These are phyloP conservation scores for Fusarium longipes DNA, from an alignment of 2,329 filamentous ascomycete species.

Conservation along the genomic window DNA sequence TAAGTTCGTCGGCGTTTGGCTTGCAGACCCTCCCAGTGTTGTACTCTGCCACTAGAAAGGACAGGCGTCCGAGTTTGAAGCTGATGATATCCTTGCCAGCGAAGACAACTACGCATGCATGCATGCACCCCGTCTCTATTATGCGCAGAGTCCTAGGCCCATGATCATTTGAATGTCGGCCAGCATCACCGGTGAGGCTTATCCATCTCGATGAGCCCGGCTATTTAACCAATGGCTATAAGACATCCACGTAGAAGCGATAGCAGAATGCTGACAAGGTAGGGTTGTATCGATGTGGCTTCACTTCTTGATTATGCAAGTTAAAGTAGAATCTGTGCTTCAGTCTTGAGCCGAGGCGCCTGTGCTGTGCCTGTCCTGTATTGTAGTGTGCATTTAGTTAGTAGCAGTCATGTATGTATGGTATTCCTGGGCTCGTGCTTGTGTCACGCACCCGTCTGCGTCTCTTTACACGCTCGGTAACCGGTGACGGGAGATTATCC, in stretches of 20 bases:
- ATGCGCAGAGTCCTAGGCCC: slow-evolving; percentile 10
- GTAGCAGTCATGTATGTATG: not conserved
- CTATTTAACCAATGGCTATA: slow-evolving; percentile 21
- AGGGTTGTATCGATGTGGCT: slow-evolving; percentile 28
- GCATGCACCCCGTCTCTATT: slow-evolving; percentile 3
- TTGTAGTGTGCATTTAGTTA: not conserved
- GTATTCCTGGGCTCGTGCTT: slow-evolving; percentile 4
- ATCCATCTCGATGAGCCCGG: slow-evolving; percentile 14
- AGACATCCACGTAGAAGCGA: slow-evolving; percentile 9
- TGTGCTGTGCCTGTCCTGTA: slow-evolving; percentile 1
- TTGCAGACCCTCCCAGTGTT: not conserved
- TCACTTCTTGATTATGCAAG: slow-evolving; percentile 29
- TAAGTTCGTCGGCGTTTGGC: not conserved
- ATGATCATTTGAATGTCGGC: slow-evolving; percentile 20
- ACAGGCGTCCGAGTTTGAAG: slow-evolving; percentile 5
- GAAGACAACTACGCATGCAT: not conserved
- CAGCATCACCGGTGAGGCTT: slow-evolving; percentile 29
- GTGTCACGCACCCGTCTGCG: slow-evolving; percentile 22
- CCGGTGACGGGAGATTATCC: slow-evolving; percentile 21
- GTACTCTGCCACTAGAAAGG: slow-evolving; percentile 3
- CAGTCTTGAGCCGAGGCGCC: slow-evolving; percentile 13
- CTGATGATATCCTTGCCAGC: slow-evolving; percentile 21
- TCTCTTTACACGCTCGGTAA: slow-evolving; percentile 15
- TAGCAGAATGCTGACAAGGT: slow-evolving; percentile 18
- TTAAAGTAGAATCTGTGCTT: slow-evolving; percentile 26